These are phyloP conservation scores for Mycogone perniciosa DNA, from an alignment of 2,329 filamentous ascomycete genomes.

Conservation along the genomic window DNA sequence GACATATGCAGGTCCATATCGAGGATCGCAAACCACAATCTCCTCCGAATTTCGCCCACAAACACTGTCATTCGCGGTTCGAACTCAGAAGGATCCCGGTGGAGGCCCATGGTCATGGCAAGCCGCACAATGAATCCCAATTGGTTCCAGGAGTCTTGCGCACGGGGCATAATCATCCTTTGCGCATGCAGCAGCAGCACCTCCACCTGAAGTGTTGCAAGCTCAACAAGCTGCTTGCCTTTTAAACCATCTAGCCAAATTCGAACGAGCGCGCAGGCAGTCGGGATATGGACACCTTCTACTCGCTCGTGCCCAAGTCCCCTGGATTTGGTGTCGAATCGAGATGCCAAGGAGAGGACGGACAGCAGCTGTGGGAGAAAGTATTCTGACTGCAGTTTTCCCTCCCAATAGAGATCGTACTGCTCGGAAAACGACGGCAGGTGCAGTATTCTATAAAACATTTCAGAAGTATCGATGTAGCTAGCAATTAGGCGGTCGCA, in stretches of 20 bases:
- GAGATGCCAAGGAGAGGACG: constrained; percentile 47
- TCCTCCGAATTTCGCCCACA: constrained; percentile 46
- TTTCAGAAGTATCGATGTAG: constrained; percentile 46
- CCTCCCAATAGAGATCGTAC: constrained; percentile 48
- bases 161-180: constrained; percentile 44
- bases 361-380: constrained; percentile 50
- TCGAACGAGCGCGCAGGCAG: constrained; percentile 48
- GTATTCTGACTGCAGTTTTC: constrained; percentile 38
- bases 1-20: constrained; percentile 52
- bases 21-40: constrained; percentile 50
- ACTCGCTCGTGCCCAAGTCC: constrained; percentile 45
- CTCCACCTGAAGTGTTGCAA: constrained; percentile 48
- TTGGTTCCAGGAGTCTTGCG: constrained; percentile 48
- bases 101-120: constrained; percentile 54
- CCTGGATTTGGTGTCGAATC: constrained; percentile 45
- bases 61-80: constrained; percentile 43
- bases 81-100: constrained; percentile 51
- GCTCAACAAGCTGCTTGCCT: constrained; percentile 47
- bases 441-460: constrained; percentile 48
- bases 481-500: constrained; percentile 46
- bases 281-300: constrained; percentile 51
- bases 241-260: constrained; percentile 47
- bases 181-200: constrained; percentile 47
- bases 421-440: constrained; percentile 45
- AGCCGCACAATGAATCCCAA: constrained; percentile 50